phyloP scores from a whole-genome alignment of 2,329 filamentous ascomycete species.

The Verticillium isaacii region DNA sequence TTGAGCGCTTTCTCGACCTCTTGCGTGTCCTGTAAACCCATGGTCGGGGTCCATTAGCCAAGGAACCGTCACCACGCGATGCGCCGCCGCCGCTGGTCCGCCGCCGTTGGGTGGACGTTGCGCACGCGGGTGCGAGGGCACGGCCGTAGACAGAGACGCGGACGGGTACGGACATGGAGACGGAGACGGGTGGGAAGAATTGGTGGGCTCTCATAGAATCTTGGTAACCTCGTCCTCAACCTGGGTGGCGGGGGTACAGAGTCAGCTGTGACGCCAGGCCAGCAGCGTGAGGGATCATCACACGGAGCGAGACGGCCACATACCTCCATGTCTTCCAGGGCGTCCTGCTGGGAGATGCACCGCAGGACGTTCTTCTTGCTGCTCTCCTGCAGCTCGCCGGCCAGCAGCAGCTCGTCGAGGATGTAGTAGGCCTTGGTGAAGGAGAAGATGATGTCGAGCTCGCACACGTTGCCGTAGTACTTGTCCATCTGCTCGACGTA shows the following conservation, averaged over 20 bases:
- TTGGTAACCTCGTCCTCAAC: constrained; percentile 87
- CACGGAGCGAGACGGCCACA: constrained; percentile 18
- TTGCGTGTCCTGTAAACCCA: constrained; percentile 24
- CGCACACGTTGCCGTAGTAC: constrained; percentile 99
- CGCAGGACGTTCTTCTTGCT: constrained; percentile 98
- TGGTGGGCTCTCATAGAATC: constrained; percentile 63
- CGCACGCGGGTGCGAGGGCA: neutral
- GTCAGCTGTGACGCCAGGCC: constrained; percentile 33
- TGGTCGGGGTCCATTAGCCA: constrained; percentile 18
- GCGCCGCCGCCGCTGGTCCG: neutral
- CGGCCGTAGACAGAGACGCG: neutral
- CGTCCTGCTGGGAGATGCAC: constrained; percentile 96
- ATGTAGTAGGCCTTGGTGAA: constrained; percentile 99
- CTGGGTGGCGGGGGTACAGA: constrained; percentile 47
- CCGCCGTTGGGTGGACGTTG: neutral
- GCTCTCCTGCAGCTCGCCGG: constrained; percentile 96
- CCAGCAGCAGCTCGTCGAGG: constrained; percentile 89
- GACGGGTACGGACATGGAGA: neutral
- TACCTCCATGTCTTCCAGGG: constrained; percentile 98
- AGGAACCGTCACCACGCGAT: constrained; percentile 3
- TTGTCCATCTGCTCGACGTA: constrained; percentile 99
- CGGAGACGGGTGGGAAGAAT: constrained; percentile 2
- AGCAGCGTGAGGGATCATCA: neutral
- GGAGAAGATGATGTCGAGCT: constrained; percentile 99
- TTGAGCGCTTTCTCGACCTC: constrained; percentile 31